Conservation (phyloP, 1,284 basidiomycete genomes). For the Austroboletus rostrupii region DNA sequence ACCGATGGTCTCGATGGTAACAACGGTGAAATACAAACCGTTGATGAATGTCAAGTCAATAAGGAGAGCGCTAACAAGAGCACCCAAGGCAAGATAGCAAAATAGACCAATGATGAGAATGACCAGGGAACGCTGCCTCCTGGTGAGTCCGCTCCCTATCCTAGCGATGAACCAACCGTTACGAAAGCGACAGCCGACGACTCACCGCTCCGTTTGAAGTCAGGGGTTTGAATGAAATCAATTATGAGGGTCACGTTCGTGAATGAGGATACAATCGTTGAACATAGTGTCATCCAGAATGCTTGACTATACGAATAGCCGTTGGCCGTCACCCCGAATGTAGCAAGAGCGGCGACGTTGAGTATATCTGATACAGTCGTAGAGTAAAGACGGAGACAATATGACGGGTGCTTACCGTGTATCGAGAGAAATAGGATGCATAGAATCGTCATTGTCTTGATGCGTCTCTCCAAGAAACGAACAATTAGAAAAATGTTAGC, state of each 20-base stretch:
- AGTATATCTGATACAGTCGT: constrained; percentile 52
- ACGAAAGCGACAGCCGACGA: background rate
- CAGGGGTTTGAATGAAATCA: constrained; percentile 57
- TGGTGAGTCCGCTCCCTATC: constrained; percentile 72
- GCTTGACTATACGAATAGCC: constrained; percentile 71
- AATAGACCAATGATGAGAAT: constrained; percentile 75
- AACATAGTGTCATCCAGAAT: constrained; percentile 81
- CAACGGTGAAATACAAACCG: constrained; percentile 67
- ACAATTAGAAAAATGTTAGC: constrained; percentile 69
- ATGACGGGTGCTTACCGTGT: constrained; percentile 48
- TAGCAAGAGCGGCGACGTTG: constrained; percentile 58
- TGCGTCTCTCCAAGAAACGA: constrained; percentile 68
- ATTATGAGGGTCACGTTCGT: constrained; percentile 69
- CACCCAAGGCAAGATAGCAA: constrained; percentile 69
- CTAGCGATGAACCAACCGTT: background rate
- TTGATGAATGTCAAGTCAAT: constrained; percentile 62
- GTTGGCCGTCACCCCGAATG: constrained; percentile 66
- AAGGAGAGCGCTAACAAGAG: constrained; percentile 57
- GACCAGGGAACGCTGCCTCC: constrained; percentile 74
- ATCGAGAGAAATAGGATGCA: constrained; percentile 61
- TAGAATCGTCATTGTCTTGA: constrained; percentile 60
- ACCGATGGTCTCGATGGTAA: constrained; percentile 72
- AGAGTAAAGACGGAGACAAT: background rate
- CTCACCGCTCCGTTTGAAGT: constrained; percentile 67
- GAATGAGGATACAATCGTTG: constrained; percentile 63